These are phyloP conservation scores for Carallia brachiata DNA, from an alignment of 345 rosid genomes.

Conservation along the genomic window DNA sequence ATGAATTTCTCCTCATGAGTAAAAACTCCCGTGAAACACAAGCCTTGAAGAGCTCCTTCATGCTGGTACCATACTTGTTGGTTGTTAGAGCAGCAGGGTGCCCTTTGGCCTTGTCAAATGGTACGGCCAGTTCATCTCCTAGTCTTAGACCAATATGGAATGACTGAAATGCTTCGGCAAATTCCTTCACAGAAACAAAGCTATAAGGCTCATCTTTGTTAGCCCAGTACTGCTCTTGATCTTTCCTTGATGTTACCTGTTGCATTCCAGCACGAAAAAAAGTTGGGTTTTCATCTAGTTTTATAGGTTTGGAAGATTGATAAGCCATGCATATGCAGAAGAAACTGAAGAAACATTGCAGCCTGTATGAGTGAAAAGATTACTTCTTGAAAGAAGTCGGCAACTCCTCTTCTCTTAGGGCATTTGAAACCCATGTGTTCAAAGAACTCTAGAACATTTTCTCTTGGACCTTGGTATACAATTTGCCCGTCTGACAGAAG, in stretches of 20 bases:
- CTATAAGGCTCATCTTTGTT: slow-evolving; percentile 52
- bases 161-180: slow-evolving; percentile 66
- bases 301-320: no score
- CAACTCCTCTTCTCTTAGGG: slow-evolving; percentile 79
- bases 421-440: slow-evolving; percentile 62
- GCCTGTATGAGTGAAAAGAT: neutral
- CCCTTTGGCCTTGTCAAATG: slow-evolving; percentile 67
- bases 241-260: slow-evolving; percentile 69
- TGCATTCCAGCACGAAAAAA: slow-evolving; percentile 10
- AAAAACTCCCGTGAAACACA: slow-evolving; percentile 70
- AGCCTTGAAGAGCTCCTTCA: slow-evolving; percentile 61
- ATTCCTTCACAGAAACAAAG: slow-evolving; percentile 54
- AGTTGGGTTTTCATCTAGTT: neutral
- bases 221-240: slow-evolving; percentile 84
- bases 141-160: slow-evolving; percentile 58
- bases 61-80: slow-evolving; percentile 56
- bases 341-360: no score
- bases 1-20: slow-evolving; percentile 89
- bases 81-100: slow-evolving; percentile 78
- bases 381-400: slow-evolving; percentile 88
- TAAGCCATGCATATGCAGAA: no score
- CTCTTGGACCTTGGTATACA: slow-evolving; percentile 75
- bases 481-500: slow-evolving; percentile 79
- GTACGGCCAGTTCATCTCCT: slow-evolving; percentile 63
- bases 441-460: slow-evolving; percentile 62